These are phyloP conservation scores for Cenococcum geophilum DNA, from an alignment of 495 filamentous ascomycete genomes.

Conservation along the genomic window DNA sequence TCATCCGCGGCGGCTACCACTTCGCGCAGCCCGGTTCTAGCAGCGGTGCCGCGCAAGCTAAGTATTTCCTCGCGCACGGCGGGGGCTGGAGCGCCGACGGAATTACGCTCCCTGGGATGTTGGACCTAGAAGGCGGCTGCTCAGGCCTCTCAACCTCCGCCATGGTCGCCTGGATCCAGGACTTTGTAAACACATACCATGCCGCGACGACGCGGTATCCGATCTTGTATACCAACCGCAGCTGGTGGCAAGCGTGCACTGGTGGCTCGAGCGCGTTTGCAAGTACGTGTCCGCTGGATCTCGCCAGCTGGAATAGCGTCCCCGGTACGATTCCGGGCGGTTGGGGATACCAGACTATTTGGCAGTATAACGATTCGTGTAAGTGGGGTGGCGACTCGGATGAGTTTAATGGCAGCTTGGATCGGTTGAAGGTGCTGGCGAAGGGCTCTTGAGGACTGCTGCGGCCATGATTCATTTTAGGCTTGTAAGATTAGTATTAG, in stretches of 20 bases:
- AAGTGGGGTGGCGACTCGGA: constrained; percentile 31
- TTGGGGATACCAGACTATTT: constrained; percentile 50
- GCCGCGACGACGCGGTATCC: constrained; percentile 49
- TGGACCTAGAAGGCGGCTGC: constrained; percentile 58
- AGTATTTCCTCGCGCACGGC: constrained; percentile 55
- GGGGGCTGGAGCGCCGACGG: constrained; percentile 59
- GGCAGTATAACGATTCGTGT: constrained; percentile 21
- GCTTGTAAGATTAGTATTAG: not conserved
- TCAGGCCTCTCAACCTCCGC: constrained; percentile 47
- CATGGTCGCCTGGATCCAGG: constrained; percentile 58
- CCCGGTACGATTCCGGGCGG: constrained; percentile 52
- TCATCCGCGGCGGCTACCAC: constrained; percentile 60
- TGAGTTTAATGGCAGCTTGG: constrained; percentile 27
- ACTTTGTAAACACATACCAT: constrained; percentile 55
- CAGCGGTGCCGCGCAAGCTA: constrained; percentile 50
- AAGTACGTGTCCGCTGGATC: constrained; percentile 49
- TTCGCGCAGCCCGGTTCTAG: constrained; percentile 52
- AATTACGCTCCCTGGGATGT: constrained; percentile 60
- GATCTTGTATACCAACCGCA: constrained; percentile 54
- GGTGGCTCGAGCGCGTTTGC: constrained; percentile 50
- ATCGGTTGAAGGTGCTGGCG: constrained; percentile 24
- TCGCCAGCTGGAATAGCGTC: constrained; percentile 49
- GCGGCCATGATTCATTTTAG: not conserved
- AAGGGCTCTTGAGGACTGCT: constrained; percentile 13
- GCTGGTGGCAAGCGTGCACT: constrained; percentile 60